Conservation (phyloP, 345 rosid species). For the Camelina hispida region DNA sequence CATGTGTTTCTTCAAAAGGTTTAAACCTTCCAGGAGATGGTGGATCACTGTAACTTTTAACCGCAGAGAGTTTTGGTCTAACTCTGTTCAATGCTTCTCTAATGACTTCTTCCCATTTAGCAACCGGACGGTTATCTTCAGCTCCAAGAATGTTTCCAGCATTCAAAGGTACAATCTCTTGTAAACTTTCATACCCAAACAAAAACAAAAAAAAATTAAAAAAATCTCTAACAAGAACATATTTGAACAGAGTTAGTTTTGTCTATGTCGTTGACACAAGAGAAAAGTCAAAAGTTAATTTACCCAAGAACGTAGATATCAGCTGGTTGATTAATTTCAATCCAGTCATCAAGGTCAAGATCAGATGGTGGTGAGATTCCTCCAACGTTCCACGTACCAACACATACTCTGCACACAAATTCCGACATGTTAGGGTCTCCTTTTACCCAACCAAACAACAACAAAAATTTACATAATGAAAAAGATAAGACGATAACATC, state of each 20-base stretch:
- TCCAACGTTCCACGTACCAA: conserved; percentile 96
- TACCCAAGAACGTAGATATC: conserved; percentile 91
- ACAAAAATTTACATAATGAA: background rate
- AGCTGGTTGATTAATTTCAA: conserved; percentile 72
- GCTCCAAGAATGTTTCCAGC: conserved; percentile 96
- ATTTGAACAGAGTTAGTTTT: conserved; percentile 30
- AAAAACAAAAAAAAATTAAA: background rate
- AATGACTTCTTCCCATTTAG: conserved; percentile 84
- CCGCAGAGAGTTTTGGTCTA: conserved; percentile 49
- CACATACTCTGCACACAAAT: conserved; percentile 56
- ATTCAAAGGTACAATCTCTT: conserved; percentile 93
- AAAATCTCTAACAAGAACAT: conserved; percentile 14
- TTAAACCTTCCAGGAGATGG: conserved; percentile 85
- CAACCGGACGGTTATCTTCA: conserved; percentile 82
- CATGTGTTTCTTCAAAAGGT: conserved; percentile 67
- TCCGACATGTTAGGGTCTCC: conserved; percentile 38
- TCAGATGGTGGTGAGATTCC: conserved; percentile 84
- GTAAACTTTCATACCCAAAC: conserved; percentile 63
- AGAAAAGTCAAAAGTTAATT: conserved; percentile 31
- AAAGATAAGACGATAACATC: background rate
- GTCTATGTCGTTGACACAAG: conserved; percentile 36
- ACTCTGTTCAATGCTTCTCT: conserved; percentile 74
- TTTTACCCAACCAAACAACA: conserved; percentile 34
- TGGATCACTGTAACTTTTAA: conserved; percentile 91
- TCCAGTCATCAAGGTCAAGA: conserved; percentile 91